Evolutionary conservation across 1,139 yeast species (phyloP).

Genomic region (Pichia sp.): DNA sequence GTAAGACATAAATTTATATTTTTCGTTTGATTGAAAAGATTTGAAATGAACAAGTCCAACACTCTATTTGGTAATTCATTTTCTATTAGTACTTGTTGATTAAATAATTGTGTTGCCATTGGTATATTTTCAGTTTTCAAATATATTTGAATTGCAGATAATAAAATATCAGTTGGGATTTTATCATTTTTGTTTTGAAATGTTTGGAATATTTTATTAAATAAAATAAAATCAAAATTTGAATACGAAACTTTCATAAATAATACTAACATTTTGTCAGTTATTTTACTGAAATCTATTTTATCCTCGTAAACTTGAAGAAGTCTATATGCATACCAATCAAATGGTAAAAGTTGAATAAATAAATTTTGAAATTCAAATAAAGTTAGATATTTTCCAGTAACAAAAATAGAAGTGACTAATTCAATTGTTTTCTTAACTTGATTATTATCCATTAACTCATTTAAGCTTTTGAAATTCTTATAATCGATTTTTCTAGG

Average conservation of each 20-base stretch:
- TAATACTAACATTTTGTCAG: conserved; percentile 10
- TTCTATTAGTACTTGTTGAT: conserved; percentile 23
- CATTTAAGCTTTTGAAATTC: conserved; percentile 3
- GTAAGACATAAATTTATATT: conserved; percentile 20
- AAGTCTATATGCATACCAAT: conserved; percentile 14
- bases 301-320: conserved; percentile 7
- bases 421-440: conserved; percentile 8
- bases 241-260: conserved; percentile 17
- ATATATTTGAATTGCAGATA: conserved; percentile 22
- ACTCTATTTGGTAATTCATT: conserved; percentile 14
- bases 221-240: conserved; percentile 20
- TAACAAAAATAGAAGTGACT: conserved; percentile 1
- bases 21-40: conserved; percentile 16
- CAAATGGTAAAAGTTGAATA: conserved; percentile 10
- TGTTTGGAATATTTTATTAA: conserved; percentile 18
- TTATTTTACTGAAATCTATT: conserved; percentile 1
- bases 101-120: conserved; percentile 25
- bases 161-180: conserved; percentile 15
- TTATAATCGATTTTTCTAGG: conserved; percentile 3
- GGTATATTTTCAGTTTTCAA: conserved; percentile 22
- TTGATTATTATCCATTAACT: conserved; percentile 7
- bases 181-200: conserved; percentile 14
- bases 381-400: conserved; percentile 4
- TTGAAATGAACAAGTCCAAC: conserved; percentile 17
- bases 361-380: conserved; percentile 15